Evolutionary conservation across 2,329 filamentous ascomycete genomes (phyloP), one percentile per base, ranked within the genome.

Genomic region (Myriosclerotinia curreyana): DNA sequence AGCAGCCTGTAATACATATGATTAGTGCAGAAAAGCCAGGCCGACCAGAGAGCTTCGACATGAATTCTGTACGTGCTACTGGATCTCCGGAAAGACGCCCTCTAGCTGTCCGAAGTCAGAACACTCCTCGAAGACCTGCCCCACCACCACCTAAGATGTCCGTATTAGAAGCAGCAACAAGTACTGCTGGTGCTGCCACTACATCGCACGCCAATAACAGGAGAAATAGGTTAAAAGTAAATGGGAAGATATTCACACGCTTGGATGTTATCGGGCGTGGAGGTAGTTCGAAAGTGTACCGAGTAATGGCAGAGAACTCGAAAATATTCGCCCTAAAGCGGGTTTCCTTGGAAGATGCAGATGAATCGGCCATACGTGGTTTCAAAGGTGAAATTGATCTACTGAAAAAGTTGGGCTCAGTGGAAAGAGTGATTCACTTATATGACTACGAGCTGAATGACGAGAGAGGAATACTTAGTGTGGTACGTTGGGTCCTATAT

Each of bases 381-480:
- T 98, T 91, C 79, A 95, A 96, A 75, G 94, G 94, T 62, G 95
- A 99, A 76, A 99, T 99, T 65, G 93, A 97, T 71, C 81, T 99
- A 17, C 80, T 99, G 25, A 87, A 86, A 69, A 93, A 89, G 75
- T 80, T 99, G 17, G 86, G 87, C 51, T 89, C 90, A 46, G 91
- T 96, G 1, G 92, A 97, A 66, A 86, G 95, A 40, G 95, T 99
- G 22, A 92, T 99, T 65, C 87, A 91, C 65, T 79, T 99, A 11
- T 92, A 90, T 73, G 95, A 98, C 76, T 96, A 88, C 79, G 94
- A 99, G 76, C 83, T 98, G 74, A 98, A 98, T 74, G 87, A 92
- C 60, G 91, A 95, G 72, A 96, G 96, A 77, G 88, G 96, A 70
- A 86, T 89, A 68, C 85, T 99, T 64, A 94, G 88, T 73, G 85